Percentiles rank a stretch among this genome's conserved stretches.
Conservation (phyloP, 2,329 filamentous ascomycete genomes). For the Aphanocladium album region DNA sequence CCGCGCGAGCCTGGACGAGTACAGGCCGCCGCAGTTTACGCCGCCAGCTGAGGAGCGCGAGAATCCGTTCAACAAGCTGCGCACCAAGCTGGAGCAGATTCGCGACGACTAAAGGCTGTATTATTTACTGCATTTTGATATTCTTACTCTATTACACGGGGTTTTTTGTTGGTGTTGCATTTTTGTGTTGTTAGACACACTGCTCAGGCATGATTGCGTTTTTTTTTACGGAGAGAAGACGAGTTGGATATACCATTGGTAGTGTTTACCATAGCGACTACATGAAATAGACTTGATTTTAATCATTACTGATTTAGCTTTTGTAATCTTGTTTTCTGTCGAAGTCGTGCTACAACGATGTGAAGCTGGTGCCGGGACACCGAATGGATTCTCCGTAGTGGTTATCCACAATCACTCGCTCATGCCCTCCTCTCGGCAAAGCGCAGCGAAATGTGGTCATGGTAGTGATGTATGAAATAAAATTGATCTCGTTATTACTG, state of each 20-base stretch:
- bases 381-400: too few relatives aligned
- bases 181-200: neutral
- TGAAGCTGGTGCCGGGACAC: too few relatives aligned
- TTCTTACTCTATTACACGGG: too few relatives aligned
- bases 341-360: too few relatives aligned
- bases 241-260: neutral
- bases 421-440: too few relatives aligned
- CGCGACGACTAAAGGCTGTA: neutral
- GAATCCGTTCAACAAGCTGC: slow-evolving; percentile 20
- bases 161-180: neutral
- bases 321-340: too few relatives aligned
- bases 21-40: slow-evolving; percentile 27
- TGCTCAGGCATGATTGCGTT: neutral
- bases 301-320: neutral
- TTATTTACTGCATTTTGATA: too few relatives aligned
- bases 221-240: neutral
- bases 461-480: too few relatives aligned
- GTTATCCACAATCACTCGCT: too few relatives aligned
- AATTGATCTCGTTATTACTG: too few relatives aligned
- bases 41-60: slow-evolving; percentile 31
- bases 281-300: neutral
- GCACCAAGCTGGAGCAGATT: neutral
- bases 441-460: too few relatives aligned
- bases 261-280: neutral
- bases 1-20: slow-evolving; percentile 24